Conservation (phyloP, 2,329 filamentous ascomycete genomes). For the Thermothelomyces thermophilus region DNA sequence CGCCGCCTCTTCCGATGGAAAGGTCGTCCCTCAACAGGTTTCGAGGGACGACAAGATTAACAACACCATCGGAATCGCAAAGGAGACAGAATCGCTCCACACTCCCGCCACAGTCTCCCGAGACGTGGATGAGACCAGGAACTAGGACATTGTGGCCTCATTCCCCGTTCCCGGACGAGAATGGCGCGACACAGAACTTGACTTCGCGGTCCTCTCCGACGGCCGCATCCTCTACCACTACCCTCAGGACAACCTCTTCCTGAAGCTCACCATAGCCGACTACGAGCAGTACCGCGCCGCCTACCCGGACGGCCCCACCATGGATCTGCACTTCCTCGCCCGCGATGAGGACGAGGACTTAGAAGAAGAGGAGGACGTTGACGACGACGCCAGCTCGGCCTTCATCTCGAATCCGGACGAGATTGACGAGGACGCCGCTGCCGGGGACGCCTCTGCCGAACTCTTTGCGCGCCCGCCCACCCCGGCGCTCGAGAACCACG, state of each 20-base stretch:
- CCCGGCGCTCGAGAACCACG: background rate
- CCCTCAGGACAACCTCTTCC: background rate
- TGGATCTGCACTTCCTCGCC: background rate
- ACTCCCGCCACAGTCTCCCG: background rate
- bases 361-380: background rate
- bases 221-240: background rate
- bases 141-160: slow-evolving; percentile 2
- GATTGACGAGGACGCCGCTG: background rate
- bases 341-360: background rate
- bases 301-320: background rate
- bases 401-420: slow-evolving; percentile 5
- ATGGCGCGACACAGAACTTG: background rate
- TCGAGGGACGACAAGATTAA: background rate
- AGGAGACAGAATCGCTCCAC: background rate
- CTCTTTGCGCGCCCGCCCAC: background rate
- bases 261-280: background rate
- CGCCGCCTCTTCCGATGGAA: background rate
- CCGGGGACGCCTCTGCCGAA: no score
- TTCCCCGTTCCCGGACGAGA: background rate
- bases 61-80: background rate
- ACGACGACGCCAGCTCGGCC: slow-evolving; percentile 1
- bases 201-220: background rate
- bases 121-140: background rate
- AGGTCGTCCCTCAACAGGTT: background rate
- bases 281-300: background rate